Evolutionary conservation across 192 early-diverging fungal genomes (phyloP), one percentile per base, ranked within the genome.

Genomic region (Rhizoclosmatium sp.): DNA sequence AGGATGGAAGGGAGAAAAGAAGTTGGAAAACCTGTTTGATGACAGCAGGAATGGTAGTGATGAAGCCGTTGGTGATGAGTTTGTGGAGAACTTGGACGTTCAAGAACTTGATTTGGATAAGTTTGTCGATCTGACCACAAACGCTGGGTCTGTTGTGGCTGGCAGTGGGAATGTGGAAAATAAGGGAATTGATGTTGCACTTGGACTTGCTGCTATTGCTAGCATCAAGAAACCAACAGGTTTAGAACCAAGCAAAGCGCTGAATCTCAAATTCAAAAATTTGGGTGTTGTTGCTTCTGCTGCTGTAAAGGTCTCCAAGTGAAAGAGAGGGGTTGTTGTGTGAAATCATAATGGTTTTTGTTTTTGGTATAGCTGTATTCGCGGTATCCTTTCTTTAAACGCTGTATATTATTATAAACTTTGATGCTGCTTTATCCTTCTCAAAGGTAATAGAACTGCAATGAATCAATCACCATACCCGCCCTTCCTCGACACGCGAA

Each of bases 181-280:
- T 23, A 59, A 71, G 9, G 23, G 9, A 23, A 23, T 58, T 19
- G 67, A 47, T 47, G 67, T 39, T 65, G 16, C 64, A 23, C 14
- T 14, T 65, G 64, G 23, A 2, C 12, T 39, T 14, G 47, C 2
- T 23, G 39, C 40, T 12, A 40, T 40, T 65, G 16, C 62, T 1
- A 12, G 21, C 4, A 39, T 9, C 14, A 19, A 19, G 47, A 19
- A 19, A 23, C 16, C 42, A 69, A 47, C 45, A n/a, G 68, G 41
- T 9, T 16, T 44, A 39, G n/a, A 71, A 58, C 14, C 39, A 31
- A 64, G 21, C 9, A 41, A 5, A 60, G 46, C 60, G 59, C n/a
- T 44, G 48, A 12, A 31, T 46, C 73, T 19, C 73, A 75, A 75
- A 60, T 75, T 75, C 64, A 75, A 75, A 44, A 75, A 75, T 58